Evolutionary conservation across 2,329 filamentous ascomycete genomes (phyloP), one percentile per base, ranked within the genome.

Genomic region (Neopestalotiopsis sp.): DNA sequence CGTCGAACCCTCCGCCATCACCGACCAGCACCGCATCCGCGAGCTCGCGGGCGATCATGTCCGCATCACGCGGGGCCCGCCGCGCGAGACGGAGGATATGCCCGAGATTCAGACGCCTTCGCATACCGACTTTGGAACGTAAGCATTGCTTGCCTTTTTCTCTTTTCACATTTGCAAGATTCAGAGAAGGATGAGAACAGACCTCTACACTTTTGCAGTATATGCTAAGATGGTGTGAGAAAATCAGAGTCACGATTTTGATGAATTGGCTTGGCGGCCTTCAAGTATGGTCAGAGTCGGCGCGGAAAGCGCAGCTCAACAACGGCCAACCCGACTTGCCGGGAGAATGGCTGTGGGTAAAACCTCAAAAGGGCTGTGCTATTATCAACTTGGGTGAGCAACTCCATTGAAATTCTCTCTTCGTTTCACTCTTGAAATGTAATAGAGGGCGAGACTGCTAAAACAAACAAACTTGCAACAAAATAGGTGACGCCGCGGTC

Each of bases 181-280:
- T 53, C 17, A 14, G 14, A 62, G 28, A 42, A 59, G 2, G 1
- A 59, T 17, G 45, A 24, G 6, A 7, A 24, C 24, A 3, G 24
- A 28, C 24, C 24, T 24, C 4, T 53, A 7, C 7, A 6, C 4
- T 53, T n/a, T 53, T 7, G 17, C 14, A 53, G 9, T 53, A 53
- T 53, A 53, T n/a, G n/a, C 45, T 53, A n/a, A 59, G 4, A 3
- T 13, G 24, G 4, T 20, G 32, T 20, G 20, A 40, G 14, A 24
- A 28, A 7, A 38, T 1, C 63, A 80, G 78, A 2, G 75, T 82
- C 62, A 81, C 79, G 9, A 69, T 82, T 28, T 72, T 82, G 28
- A 81, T 81, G 76, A 82, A 81, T 69, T 79, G 77, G 77, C 74
- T 81, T 20, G 81, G 79, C 49, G 80, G 81, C 3, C 73, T 82